Evolutionary conservation across 768 basidiomycete genomes (phyloP).

Genomic region (Trametes sanguinea): DNA sequence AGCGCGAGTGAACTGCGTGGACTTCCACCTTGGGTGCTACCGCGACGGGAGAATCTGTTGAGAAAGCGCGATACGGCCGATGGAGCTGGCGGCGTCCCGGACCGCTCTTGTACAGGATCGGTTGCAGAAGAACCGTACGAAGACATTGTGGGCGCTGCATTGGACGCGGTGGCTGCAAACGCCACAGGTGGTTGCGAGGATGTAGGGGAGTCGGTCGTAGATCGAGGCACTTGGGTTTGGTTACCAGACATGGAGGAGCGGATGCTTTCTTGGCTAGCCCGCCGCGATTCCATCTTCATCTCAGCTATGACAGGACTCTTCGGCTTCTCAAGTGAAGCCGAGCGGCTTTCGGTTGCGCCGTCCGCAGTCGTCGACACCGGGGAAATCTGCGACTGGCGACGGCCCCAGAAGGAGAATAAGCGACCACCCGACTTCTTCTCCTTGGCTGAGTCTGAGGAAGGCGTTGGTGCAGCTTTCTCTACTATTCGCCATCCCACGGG

Average conservation of each 20-base stretch:
- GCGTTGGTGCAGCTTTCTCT: conserved; percentile 51
- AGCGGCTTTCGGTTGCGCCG: not conserved
- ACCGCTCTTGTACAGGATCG: conserved; percentile 24
- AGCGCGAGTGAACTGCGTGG: conserved; percentile 63
- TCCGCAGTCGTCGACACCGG: not conserved
- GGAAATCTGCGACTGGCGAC: conserved; percentile 30
- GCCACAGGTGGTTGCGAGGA: not conserved
- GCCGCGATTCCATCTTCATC: conserved; percentile 14
- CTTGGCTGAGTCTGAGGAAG: conserved; percentile 47
- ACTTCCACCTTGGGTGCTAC: conserved; percentile 41
- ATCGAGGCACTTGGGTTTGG: conserved; percentile 1
- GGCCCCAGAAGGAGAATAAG: conserved; percentile 74
- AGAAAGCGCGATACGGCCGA: conserved; percentile 87
- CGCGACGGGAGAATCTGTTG: conserved; percentile 64
- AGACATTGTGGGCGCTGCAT: conserved; percentile 12
- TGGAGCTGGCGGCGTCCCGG: conserved; percentile 28
- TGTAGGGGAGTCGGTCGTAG: not conserved
- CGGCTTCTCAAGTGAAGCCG: conserved; percentile 14
- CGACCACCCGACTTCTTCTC: conserved; percentile 50
- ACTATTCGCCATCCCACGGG: conserved; percentile 76
- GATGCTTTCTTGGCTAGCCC: conserved; percentile 26
- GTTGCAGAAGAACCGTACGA: conserved; percentile 25
- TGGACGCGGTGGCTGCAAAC: not conserved
- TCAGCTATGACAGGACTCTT: conserved; percentile 11
- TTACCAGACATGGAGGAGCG: conserved; percentile 13